A percentile compares a stretch with the other conserved stretches of the same genome.
phyloP scores from a whole-genome alignment of 2,329 filamentous ascomycete species.

The Ophiocordyceps sinensis region DNA sequence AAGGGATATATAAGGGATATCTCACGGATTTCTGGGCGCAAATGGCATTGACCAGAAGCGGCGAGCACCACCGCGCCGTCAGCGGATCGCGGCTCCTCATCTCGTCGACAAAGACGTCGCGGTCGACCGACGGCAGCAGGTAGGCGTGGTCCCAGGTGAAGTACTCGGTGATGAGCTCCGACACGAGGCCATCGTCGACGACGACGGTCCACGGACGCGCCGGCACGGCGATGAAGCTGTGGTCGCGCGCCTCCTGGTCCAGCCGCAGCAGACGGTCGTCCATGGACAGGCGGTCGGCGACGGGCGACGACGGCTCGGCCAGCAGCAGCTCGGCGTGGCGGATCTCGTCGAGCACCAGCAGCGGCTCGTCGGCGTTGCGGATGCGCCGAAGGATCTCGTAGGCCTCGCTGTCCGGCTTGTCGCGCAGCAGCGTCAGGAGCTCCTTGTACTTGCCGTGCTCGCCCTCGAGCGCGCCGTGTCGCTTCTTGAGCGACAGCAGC shows the following conservation, averaged over 20 bases:
- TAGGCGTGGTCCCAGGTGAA: not conserved
- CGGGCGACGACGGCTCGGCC: not conserved
- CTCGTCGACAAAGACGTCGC: not conserved
- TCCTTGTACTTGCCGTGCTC: not conserved
- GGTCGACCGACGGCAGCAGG: conserved; percentile 1
- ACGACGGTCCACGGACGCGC: not conserved
- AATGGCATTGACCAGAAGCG: conserved; percentile 1
- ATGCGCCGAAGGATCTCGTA: conserved; percentile 1
- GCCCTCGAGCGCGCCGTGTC: not conserved
- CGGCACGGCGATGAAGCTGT: not conserved
- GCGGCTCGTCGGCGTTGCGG: not conserved
- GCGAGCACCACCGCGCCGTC: not conserved
- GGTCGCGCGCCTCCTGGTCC: not conserved
- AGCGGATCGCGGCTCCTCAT: not conserved
- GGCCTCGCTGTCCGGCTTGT: not conserved
- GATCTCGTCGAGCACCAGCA: not conserved
- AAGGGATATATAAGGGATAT: too few species aligned
- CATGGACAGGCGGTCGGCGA: too few species aligned
- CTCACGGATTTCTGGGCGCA: not conserved
- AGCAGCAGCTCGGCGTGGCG: conserved; percentile 1
- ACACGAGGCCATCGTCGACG: not conserved
- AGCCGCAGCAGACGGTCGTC: not conserved
- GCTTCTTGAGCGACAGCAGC: not conserved
- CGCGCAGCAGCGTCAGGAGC: conserved; percentile 1
- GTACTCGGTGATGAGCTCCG: not conserved